phyloP scores from a whole-genome alignment of 176 grass and related monocot genomes.

The Melocanna baccifera region DNA sequence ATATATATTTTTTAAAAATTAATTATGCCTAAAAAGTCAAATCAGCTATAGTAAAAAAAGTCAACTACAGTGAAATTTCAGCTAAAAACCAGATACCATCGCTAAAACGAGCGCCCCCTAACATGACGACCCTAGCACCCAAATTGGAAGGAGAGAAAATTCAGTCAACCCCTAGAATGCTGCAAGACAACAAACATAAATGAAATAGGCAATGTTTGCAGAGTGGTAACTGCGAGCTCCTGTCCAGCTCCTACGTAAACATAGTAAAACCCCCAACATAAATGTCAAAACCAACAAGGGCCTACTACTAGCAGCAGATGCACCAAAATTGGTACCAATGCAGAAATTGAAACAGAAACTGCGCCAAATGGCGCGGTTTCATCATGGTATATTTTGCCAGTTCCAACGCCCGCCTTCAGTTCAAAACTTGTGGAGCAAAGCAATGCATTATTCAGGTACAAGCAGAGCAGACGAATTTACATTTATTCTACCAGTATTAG shows the following conservation, averaged over 20 bases:
- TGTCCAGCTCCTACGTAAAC: neutral
- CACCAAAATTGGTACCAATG: neutral
- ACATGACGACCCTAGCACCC: neutral
- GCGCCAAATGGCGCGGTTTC: neutral
- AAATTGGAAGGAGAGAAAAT: neutral
- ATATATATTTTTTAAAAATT: too few relatives aligned
- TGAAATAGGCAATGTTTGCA: neutral
- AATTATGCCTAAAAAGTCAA: too few relatives aligned
- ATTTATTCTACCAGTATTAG: neutral
- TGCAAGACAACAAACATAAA: slow-evolving; percentile 4
- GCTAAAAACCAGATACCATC: too few relatives aligned
- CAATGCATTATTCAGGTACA: neutral
- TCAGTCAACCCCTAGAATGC: neutral
- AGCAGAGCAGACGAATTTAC: neutral
- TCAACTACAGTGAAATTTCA: too few relatives aligned
- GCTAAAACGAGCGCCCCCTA: too few relatives aligned
- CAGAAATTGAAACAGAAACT: neutral
- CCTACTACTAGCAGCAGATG: neutral
- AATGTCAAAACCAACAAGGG: neutral
- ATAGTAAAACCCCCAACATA: neutral
- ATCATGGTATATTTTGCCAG: neutral
- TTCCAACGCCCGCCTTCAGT: neutral
- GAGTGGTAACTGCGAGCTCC: neutral
- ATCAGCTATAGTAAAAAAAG: too few relatives aligned
- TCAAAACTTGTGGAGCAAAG: slow-evolving; percentile 9